Conservation (phyloP, 179 eudicot genomes). For the Amaranthus tricolor region DNA sequence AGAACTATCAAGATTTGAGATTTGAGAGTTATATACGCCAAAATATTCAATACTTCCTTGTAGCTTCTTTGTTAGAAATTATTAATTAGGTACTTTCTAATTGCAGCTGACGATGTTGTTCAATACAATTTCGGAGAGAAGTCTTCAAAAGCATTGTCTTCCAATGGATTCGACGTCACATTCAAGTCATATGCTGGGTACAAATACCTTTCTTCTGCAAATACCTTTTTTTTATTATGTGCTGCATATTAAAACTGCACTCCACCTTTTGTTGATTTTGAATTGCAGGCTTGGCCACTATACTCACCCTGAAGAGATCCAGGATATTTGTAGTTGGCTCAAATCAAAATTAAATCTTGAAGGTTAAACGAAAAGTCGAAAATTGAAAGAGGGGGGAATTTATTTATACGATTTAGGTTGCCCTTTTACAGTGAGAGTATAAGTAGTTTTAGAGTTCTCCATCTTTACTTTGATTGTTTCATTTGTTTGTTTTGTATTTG, state of each 20-base stretch:
- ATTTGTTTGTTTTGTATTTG: neutral
- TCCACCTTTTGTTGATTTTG: neutral
- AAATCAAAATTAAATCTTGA: constrained; percentile 73
- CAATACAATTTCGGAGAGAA: constrained; percentile 68
- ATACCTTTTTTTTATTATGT: neutral
- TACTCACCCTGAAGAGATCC: constrained; percentile 80
- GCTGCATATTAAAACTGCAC: neutral
- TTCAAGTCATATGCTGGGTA: constrained; percentile 80
- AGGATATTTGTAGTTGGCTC: constrained; percentile 74
- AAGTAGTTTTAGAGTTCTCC: constrained; percentile 10
- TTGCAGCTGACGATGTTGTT: constrained; percentile 88
- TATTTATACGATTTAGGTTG: constrained; percentile 16
- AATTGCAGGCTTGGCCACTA: constrained; percentile 84
- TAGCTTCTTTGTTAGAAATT: neutral
- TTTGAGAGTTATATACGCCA: no score
- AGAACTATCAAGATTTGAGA: neutral
- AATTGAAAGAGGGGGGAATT: constrained; percentile 9
- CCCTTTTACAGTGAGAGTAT: constrained; percentile 17
- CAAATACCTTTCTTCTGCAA: neutral
- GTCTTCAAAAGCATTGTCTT: constrained; percentile 50
- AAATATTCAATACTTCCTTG: neutral
- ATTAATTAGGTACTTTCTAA: neutral
- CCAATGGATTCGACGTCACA: constrained; percentile 69
- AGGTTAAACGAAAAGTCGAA: constrained; percentile 13
- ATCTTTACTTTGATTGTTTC: constrained; percentile 10